Evolutionary conservation across 106 monocot species (phyloP).

Genomic region (Dendrobium huoshanense): DNA sequence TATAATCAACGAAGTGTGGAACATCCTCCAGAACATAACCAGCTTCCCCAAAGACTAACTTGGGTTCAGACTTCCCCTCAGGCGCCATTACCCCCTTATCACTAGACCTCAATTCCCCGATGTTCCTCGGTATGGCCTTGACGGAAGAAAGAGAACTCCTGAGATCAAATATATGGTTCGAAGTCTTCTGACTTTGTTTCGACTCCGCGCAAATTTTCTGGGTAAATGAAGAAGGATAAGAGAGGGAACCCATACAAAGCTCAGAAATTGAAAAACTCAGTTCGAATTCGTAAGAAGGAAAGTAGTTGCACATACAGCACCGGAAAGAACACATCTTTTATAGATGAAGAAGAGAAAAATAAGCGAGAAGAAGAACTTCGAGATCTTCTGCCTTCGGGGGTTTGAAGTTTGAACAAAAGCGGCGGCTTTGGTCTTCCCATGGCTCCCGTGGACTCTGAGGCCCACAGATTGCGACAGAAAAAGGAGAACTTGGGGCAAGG

Average conservation of each 20-base stretch:
- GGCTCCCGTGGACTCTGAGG: background rate
- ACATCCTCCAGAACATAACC: constrained; percentile 27
- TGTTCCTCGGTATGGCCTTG: background rate
- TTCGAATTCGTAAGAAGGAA: background rate
- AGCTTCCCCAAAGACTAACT: constrained; percentile 13
- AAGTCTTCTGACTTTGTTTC: background rate
- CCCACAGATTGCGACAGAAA: background rate
- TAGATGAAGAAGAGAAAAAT: background rate
- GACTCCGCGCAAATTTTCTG: constrained; percentile 3
- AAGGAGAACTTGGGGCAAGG: background rate
- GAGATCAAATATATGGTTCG: constrained; percentile 1
- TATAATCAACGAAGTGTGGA: constrained; percentile 19
- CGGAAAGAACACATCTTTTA: background rate
- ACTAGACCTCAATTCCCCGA: background rate
- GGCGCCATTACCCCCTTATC: background rate
- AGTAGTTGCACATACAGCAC: background rate
- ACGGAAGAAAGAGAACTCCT: constrained; percentile 13
- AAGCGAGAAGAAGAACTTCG: background rate
- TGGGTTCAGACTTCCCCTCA: constrained; percentile 7
- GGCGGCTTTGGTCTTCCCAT: constrained; percentile 1
- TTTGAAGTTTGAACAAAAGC: constrained; percentile 4
- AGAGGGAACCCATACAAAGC: background rate
- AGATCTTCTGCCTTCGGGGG: background rate
- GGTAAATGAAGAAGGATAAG: background rate
- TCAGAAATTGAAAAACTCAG: background rate